Conservation (phyloP, 2,329 filamentous ascomycete species). For the Colletotrichum agaves region DNA sequence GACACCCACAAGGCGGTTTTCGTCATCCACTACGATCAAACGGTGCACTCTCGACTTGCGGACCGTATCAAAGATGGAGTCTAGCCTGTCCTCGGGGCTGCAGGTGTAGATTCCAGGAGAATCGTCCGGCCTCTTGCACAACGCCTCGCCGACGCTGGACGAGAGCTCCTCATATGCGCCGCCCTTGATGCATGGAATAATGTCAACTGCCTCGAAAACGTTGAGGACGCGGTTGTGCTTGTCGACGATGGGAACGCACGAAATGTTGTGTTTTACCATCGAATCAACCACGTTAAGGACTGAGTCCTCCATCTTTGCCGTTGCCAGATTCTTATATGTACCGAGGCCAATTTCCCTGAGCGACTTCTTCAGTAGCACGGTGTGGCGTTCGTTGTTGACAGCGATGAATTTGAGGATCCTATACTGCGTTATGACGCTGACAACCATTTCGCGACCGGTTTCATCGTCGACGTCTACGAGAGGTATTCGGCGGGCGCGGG, state of each 20-base stretch:
- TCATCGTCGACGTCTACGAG: constrained; percentile 95
- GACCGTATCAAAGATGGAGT: constrained; percentile 96
- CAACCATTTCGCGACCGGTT: constrained; percentile 89
- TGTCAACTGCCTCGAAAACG: constrained; percentile 97
- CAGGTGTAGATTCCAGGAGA: constrained; percentile 98
- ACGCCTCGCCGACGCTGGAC: constrained; percentile 86
- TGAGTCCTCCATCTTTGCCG: constrained; percentile 86
- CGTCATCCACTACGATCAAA: constrained; percentile 91
- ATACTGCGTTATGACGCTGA: constrained; percentile 98
- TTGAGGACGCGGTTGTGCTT: constrained; percentile 83
- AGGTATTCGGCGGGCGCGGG: constrained; percentile 91
- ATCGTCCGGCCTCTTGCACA: constrained; percentile 87
- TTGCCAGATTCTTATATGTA: constrained; percentile 83
- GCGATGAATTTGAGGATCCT: constrained; percentile 98
- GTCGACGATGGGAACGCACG: constrained; percentile 92
- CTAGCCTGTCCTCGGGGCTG: constrained; percentile 87
- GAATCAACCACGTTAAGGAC: constrained; percentile 95
- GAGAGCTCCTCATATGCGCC: constrained; percentile 92
- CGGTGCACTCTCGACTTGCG: constrained; percentile 94
- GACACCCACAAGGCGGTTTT: constrained; percentile 85
- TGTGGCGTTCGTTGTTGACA: constrained; percentile 88
- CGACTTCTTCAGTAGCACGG: constrained; percentile 87
- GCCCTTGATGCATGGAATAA: constrained; percentile 94
- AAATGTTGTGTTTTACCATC: constrained; percentile 93
- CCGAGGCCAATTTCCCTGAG: constrained; percentile 86